Evolutionary conservation across 768 basidiomycete species (phyloP), one percentile per base, ranked within the genome.

Genomic region (Amanita phalloides): DNA sequence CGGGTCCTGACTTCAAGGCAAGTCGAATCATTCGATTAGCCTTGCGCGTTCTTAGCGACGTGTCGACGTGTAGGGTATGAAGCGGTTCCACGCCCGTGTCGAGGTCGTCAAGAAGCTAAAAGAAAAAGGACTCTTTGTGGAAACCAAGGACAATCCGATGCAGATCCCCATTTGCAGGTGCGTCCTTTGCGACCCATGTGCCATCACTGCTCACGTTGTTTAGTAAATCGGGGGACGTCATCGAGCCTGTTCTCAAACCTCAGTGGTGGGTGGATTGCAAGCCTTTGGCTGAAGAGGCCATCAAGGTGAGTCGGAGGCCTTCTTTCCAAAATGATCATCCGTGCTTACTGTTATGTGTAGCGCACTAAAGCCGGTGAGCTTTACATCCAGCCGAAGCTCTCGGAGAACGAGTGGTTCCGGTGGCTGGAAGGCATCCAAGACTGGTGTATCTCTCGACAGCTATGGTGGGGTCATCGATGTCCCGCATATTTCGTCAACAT

Each of bases 211-310:
- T 55, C 58, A 1, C 61, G 17, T 17, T 36, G 25, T 25, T 28
- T 37, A 95, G 89, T 58, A 95, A 96, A 77, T 96, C 92, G 2
- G 95, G 95, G 1, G 96, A 99, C 63, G 67, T 99, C 49, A 96
- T 98, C 57, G 96, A 99, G 66, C 86, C 90, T 1, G 71, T 97
- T 20, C 71, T 98, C 60, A 98, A 96, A 66, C 96, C 96, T 0
- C 96, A 99, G 64, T 99, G 96, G 96, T 99, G 95, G 94, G 86
- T 99, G 33, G 82, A 84, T 65, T 95, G 93, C 70, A 81, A 90
- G 66, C 86, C 86, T 1, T 71, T 98, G 48, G 93, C 95, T 0
- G 85, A 91, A 48, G 90, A 93, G 60, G 91, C 89, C 4, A 76
- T 95, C 64, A 81, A 83, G 73, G 93, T 90, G 57, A 46, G 62